phyloP scores from a whole-genome alignment of 2,329 filamentous ascomycete genomes.

The Xenoacremonium recifei region DNA sequence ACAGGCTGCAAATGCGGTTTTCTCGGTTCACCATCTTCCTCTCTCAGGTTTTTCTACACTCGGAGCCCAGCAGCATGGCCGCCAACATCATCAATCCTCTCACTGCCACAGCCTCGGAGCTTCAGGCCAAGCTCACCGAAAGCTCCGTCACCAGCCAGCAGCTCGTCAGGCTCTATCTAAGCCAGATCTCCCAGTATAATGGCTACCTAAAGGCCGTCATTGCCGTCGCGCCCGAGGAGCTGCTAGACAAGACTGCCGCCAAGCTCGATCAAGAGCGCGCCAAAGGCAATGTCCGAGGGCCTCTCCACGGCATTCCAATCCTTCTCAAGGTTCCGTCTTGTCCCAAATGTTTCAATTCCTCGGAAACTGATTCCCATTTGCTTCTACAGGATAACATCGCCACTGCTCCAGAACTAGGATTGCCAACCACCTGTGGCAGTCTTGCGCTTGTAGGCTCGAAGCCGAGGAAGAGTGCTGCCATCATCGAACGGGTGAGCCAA shows the following conservation, averaged over 20 bases:
- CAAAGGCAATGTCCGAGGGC: conserved; percentile 7
- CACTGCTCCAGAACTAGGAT: conserved; percentile 5
- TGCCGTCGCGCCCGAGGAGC: conserved; percentile 1
- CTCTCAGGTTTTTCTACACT: too few species aligned
- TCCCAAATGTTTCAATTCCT: not conserved
- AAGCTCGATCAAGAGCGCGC: conserved; percentile 13
- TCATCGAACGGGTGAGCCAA: conserved; percentile 7
- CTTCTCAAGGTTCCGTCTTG: conserved; percentile 9
- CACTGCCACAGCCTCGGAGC: conserved; percentile 2
- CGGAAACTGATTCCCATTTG: not conserved
- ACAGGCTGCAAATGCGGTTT: too few species aligned
- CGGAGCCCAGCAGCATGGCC: not conserved
- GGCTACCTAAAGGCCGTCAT: conserved; percentile 13
- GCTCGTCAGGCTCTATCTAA: conserved; percentile 12
- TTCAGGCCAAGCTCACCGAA: conserved; percentile 1
- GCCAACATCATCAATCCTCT: conserved; percentile 1
- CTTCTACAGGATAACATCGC: conserved; percentile 6
- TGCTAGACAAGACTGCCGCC: conserved; percentile 3
- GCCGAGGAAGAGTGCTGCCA: conserved; percentile 8
- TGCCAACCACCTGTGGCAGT: conserved; percentile 12
- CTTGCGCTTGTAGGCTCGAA: conserved; percentile 11
- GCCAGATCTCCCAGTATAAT: conserved; percentile 10
- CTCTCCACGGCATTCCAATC: conserved; percentile 18
- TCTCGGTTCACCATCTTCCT: not conserved
- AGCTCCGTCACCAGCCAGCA: conserved; percentile 8